A percentile compares a stretch with the other conserved stretches of the same genome.
Conservation (phyloP, 2,329 filamentous ascomycete species). For the Biscogniauxia mediterranea region DNA sequence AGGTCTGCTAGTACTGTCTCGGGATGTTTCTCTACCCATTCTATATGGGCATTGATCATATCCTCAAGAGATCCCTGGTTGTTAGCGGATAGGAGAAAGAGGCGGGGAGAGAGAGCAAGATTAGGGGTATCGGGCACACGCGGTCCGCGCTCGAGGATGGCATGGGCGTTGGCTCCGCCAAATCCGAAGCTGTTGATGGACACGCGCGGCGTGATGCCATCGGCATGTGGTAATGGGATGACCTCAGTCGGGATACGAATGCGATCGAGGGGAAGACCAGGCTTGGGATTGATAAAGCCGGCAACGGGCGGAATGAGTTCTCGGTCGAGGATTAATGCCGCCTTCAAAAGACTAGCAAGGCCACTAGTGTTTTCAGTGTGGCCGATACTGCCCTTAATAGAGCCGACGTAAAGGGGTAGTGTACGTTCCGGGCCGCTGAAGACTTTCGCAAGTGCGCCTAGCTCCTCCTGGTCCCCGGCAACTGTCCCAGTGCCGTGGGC, state of each 20-base stretch:
- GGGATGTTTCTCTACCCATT: constrained; percentile 5
- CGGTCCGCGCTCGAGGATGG: constrained; percentile 23
- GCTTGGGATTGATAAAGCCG: constrained; percentile 13
- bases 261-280: constrained; percentile 13
- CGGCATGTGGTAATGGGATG: neutral
- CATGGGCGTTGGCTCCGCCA: constrained; percentile 17
- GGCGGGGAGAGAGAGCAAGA: neutral
- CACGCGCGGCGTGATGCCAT: constrained; percentile 1
- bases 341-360: constrained; percentile 20
- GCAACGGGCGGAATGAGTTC: constrained; percentile 13
- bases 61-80: constrained; percentile 6
- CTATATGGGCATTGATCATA: constrained; percentile 4
- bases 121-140: neutral
- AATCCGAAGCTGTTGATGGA: constrained; percentile 19
- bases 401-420: constrained; percentile 16
- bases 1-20: constrained; percentile 6
- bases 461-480: constrained; percentile 17
- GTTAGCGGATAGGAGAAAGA: constrained; percentile 14
- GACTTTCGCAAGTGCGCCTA: constrained; percentile 9
- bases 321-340: constrained; percentile 12
- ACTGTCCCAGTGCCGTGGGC: constrained; percentile 28
- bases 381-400: constrained; percentile 23
- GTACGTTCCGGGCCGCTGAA: constrained; percentile 6
- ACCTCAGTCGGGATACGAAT: constrained; percentile 8
- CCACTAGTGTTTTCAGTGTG: constrained; percentile 23